These are phyloP conservation scores for Chiua virens DNA, from an alignment of 768 basidiomycete genomes.

Conservation along the genomic window DNA sequence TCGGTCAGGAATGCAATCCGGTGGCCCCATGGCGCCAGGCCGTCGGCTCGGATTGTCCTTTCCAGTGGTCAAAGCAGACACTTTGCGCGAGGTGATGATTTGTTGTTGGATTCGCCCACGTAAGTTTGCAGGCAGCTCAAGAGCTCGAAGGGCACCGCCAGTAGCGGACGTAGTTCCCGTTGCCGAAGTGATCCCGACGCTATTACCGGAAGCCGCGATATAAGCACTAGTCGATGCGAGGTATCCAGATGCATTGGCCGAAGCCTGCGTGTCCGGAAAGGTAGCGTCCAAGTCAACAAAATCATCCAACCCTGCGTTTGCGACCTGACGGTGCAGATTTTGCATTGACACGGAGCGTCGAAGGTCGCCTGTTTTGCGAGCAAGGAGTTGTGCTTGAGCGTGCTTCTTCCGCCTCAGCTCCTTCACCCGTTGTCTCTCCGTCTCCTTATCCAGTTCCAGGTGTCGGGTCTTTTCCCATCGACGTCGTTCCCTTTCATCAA, in stretches of 20 bases:
- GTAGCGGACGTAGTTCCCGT: slow-evolving; percentile 81
- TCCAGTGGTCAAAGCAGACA: slow-evolving; percentile 30
- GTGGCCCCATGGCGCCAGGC: slow-evolving; percentile 63
- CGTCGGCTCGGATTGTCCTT: slow-evolving; percentile 29
- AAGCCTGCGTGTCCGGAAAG: slow-evolving; percentile 41
- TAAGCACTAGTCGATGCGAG: slow-evolving; percentile 61
- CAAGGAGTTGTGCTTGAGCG: slow-evolving; percentile 26
- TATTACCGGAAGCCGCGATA: slow-evolving; percentile 93
- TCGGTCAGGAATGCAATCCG: slow-evolving; percentile 54
- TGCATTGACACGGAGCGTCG: slow-evolving; percentile 75
- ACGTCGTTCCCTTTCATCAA: slow-evolving; percentile 70
- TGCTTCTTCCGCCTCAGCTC: slow-evolving; percentile 31
- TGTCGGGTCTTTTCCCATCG: slow-evolving; percentile 60
- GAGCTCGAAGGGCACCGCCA: slow-evolving; percentile 42
- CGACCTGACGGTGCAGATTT: slow-evolving; percentile 62
- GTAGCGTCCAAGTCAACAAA: slow-evolving; percentile 44
- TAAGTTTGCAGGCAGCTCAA: slow-evolving; percentile 53
- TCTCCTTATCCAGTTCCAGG: slow-evolving; percentile 39
- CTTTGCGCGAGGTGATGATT: slow-evolving; percentile 64
- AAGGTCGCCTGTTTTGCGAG: slow-evolving; percentile 50
- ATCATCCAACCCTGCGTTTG: slow-evolving; percentile 40
- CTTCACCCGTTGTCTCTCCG: slow-evolving; percentile 26
- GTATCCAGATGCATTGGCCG: slow-evolving; percentile 70
- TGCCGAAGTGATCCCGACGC: slow-evolving; percentile 87
- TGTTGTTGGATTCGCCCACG: slow-evolving; percentile 60